Percentiles rank a stretch among this genome's conserved stretches.
These are phyloP conservation scores for Pleurotus ostreatus DNA, from an alignment of 768 basidiomycete genomes.

Conservation along the genomic window DNA sequence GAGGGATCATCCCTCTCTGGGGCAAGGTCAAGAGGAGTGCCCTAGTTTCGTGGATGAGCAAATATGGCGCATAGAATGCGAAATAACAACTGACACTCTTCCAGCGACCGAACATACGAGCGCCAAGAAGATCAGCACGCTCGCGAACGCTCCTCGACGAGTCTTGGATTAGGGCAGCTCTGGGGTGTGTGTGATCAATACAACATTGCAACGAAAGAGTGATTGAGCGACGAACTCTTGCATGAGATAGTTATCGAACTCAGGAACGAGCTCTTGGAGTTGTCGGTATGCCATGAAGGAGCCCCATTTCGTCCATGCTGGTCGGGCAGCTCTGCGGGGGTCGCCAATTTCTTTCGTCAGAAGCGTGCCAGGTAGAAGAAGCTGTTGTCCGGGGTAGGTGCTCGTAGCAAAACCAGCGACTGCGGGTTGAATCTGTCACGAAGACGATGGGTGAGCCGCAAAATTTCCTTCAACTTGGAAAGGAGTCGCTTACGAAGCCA, in stretches of 20 bases:
- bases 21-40: neutral
- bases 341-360: slow-evolving; percentile 1
- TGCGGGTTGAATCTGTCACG: neutral
- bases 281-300: slow-evolving; percentile 6
- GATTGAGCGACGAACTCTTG: neutral
- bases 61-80: neutral
- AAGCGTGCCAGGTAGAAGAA: slow-evolving; percentile 1
- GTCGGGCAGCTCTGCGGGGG: neutral
- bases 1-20: neutral
- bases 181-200: neutral
- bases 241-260: neutral
- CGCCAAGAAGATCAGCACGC: neutral
- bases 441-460: neutral
- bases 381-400: neutral
- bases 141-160: neutral
- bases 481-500: neutral
- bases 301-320: slow-evolving; percentile 5
- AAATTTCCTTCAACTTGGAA: too few relatives aligned
- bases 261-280: slow-evolving; percentile 3
- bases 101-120: slow-evolving; percentile 5
- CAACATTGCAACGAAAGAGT: neutral
- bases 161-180: neutral
- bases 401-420: slow-evolving; percentile 3
- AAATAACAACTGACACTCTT: neutral
- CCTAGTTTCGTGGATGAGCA: neutral